phyloP scores from a whole-genome alignment of 768 basidiomycete genomes.

The Kwoniella botswanensis region DNA sequence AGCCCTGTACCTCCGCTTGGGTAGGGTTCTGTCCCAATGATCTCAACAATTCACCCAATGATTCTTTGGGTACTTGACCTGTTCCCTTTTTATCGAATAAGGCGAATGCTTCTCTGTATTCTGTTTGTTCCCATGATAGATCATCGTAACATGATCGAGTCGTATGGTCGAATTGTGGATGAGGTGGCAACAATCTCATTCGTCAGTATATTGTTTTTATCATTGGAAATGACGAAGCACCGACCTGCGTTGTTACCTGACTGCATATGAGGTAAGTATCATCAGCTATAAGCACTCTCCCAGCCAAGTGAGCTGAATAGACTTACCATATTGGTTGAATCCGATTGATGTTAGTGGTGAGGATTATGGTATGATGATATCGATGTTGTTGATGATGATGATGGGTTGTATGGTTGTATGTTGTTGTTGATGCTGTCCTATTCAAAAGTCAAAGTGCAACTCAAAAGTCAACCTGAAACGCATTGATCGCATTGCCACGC shows the following conservation, averaged over 20 bases:
- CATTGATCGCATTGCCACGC: slow-evolving; percentile 8
- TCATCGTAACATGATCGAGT: neutral
- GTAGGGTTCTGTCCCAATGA: slow-evolving; percentile 99
- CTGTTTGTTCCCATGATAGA: slow-evolving; percentile 58
- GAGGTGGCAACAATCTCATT: no score
- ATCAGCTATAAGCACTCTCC: neutral
- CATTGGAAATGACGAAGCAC: neutral
- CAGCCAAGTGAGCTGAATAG: neutral
- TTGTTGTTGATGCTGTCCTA: neutral
- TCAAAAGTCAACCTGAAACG: slow-evolving; percentile 13
- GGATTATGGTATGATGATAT: neutral
- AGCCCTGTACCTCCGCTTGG: slow-evolving; percentile 90
- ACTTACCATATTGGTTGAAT: slow-evolving; percentile 6
- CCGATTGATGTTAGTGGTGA: no score
- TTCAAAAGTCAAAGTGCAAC: slow-evolving; percentile 8
- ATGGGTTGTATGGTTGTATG: neutral
- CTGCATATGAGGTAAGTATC: slow-evolving; percentile 12
- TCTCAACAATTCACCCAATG: slow-evolving; percentile 87
- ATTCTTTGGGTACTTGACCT: slow-evolving; percentile 83
- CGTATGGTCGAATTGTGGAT: neutral
- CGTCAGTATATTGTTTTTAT: no score
- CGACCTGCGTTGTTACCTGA: slow-evolving; percentile 50
- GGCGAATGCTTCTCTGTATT: slow-evolving; percentile 96
- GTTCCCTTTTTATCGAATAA: slow-evolving; percentile 97
- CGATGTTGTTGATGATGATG: neutral